phyloP scores from a whole-genome alignment of 2,329 filamentous ascomycete genomes.

The Amylocarpus encephaloides region DNA sequence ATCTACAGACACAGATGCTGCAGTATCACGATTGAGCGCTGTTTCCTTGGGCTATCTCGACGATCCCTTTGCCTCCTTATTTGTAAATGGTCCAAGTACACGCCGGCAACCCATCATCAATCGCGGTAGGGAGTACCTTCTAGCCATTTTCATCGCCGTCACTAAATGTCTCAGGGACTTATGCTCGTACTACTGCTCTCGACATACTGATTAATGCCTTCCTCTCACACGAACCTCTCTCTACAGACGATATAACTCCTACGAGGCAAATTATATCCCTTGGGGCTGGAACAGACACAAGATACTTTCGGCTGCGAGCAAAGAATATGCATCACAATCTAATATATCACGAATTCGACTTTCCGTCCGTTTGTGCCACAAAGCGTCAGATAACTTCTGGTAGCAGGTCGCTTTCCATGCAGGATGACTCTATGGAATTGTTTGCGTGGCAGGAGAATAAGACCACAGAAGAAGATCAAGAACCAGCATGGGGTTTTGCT shows the following conservation, averaged over 20 bases:
- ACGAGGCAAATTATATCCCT: slow-evolving; percentile 79
- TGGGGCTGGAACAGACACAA: slow-evolving; percentile 89
- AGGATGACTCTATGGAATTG: slow-evolving; percentile 5
- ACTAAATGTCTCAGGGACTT: slow-evolving; percentile 60
- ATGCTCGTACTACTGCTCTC: slow-evolving; percentile 78
- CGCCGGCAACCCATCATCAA: slow-evolving; percentile 88
- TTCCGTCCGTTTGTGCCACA: slow-evolving; percentile 61
- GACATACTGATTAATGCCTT: slow-evolving; percentile 72
- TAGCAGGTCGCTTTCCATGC: slow-evolving; percentile 11
- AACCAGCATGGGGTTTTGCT: slow-evolving; percentile 27
- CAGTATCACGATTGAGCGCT: slow-evolving; percentile 80
- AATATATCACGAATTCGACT: slow-evolving; percentile 90
- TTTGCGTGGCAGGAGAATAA: slow-evolving; percentile 37
- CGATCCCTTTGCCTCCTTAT: slow-evolving; percentile 69
- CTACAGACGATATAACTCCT: slow-evolving; percentile 17
- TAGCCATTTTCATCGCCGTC: not conserved
- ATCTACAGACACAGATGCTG: slow-evolving; percentile 86
- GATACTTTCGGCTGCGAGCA: slow-evolving; percentile 63
- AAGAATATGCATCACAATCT: slow-evolving; percentile 36
- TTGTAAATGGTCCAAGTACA: slow-evolving; percentile 52
- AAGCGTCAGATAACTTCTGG: slow-evolving; percentile 34
- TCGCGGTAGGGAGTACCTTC: slow-evolving; percentile 53
- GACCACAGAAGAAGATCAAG: slow-evolving; percentile 6
- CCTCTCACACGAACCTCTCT: slow-evolving; percentile 37
- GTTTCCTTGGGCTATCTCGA: slow-evolving; percentile 78